Percentiles rank a stretch among this genome's conserved stretches.
phyloP scores from a whole-genome alignment of 768 basidiomycete genomes.

The Multifurca ochricompacta region DNA sequence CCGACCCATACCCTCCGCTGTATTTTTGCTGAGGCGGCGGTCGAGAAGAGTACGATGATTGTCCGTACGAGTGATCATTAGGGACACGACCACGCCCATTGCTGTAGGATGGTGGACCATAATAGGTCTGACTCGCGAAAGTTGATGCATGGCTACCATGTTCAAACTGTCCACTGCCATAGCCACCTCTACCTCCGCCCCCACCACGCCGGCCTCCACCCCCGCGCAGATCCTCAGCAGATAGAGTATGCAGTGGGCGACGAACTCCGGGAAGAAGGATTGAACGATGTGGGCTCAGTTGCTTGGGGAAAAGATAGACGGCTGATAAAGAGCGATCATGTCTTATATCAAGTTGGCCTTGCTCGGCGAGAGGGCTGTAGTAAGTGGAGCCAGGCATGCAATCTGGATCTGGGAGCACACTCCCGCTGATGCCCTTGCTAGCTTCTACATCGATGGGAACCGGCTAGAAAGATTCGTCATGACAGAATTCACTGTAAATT shows the following conservation, averaged over 20 bases:
- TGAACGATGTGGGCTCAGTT: slow-evolving; percentile 78
- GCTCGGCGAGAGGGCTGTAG: slow-evolving; percentile 56
- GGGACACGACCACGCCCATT: slow-evolving; percentile 22
- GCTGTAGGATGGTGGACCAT: slow-evolving; percentile 11
- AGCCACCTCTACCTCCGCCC: slow-evolving; percentile 40
- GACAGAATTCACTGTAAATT: not conserved
- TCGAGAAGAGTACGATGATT: slow-evolving; percentile 23
- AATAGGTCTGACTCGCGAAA: slow-evolving; percentile 4
- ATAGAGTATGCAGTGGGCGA: slow-evolving; percentile 52
- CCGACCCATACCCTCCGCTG: slow-evolving; percentile 29
- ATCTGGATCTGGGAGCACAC: slow-evolving; percentile 73
- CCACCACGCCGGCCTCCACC: slow-evolving; percentile 39
- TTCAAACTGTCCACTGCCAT: slow-evolving; percentile 21
- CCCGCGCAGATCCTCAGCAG: slow-evolving; percentile 61
- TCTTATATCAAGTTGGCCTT: slow-evolving; percentile 68
- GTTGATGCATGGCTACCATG: slow-evolving; percentile 6
- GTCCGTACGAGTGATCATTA: slow-evolving; percentile 22
- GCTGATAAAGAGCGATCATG: slow-evolving; percentile 86
- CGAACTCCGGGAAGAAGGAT: slow-evolving; percentile 68
- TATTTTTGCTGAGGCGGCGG: slow-evolving; percentile 24
- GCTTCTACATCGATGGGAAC: slow-evolving; percentile 57
- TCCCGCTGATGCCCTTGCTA: slow-evolving; percentile 76
- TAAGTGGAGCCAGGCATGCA: slow-evolving; percentile 92
- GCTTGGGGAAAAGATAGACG: slow-evolving; percentile 83
- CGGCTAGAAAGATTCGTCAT: slow-evolving; percentile 43